These are phyloP conservation scores for Rhytidiadelphus loreus DNA, from an alignment of 225 moss, liverwort and hornwort genomes.

Conservation along the genomic window DNA sequence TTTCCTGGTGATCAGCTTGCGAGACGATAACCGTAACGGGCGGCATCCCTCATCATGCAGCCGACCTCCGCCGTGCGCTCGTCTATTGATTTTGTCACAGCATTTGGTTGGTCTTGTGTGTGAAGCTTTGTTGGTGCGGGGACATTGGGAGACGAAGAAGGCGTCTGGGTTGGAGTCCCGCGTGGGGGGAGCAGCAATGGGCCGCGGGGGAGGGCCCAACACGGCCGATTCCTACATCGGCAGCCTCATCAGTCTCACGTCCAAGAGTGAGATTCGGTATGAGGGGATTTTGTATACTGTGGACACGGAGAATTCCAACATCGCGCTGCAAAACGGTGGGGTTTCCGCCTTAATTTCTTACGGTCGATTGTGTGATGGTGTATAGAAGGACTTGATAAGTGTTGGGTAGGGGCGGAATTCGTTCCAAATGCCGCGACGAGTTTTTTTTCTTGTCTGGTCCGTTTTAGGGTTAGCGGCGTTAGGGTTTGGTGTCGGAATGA, in stretches of 20 bases:
- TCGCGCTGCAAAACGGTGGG: slow-evolving; percentile 91
- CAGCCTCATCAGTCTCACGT: slow-evolving; percentile 97
- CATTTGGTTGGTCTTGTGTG: neutral
- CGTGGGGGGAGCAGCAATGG: slow-evolving; percentile 16
- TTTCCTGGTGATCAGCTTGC: neutral
- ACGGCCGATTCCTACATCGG: slow-evolving; percentile 99
- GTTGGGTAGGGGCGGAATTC: neutral
- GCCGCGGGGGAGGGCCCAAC: slow-evolving; percentile 69
- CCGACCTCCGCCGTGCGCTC: neutral
- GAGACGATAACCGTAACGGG: neutral
- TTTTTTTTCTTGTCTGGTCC: neutral
- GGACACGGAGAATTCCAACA: slow-evolving; percentile 99
- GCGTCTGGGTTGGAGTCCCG: slow-evolving; percentile 2
- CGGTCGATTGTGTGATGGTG: neutral
- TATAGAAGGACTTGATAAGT: neutral
- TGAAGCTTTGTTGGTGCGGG: neutral
- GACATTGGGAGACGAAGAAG: neutral
- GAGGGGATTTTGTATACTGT: slow-evolving; percentile 92
- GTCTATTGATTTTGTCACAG: neutral
- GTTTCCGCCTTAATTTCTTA: neutral
- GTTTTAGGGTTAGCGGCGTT: slow-evolving; percentile 16
- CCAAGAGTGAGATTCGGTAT: slow-evolving; percentile 99
- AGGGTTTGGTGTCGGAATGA: neutral
- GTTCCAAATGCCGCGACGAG: neutral
- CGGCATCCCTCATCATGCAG: neutral